phyloP scores from a whole-genome alignment of 1,284 basidiomycete species.

The Anthracocystis panici-leucophaei region DNA sequence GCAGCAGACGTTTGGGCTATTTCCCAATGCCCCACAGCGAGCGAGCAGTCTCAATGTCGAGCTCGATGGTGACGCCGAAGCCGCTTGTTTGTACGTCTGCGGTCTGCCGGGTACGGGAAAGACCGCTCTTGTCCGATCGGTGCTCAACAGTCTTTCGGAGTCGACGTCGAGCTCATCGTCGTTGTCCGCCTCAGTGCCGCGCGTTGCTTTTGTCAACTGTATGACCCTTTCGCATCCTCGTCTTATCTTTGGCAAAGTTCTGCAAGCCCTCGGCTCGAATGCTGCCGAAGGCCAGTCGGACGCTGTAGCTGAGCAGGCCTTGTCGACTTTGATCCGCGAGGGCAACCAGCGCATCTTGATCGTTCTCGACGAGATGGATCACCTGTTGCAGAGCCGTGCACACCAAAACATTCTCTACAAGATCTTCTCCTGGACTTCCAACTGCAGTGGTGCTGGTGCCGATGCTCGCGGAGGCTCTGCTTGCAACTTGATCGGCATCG shows the following conservation, averaged over 20 bases:
- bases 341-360: constrained; percentile 61
- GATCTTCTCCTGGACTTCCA: constrained; percentile 65
- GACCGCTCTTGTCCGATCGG: constrained; percentile 70
- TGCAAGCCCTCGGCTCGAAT: constrained; percentile 54
- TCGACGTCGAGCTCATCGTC: constrained; percentile 3
- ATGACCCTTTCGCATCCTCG: constrained; percentile 68
- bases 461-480: constrained; percentile 13
- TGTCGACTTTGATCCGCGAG: constrained; percentile 36
- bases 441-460: constrained; percentile 12
- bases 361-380: constrained; percentile 72
- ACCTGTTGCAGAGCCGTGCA: constrained; percentile 64
- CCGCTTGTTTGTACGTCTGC: constrained; percentile 70
- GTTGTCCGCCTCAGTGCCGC: constrained; percentile 14
- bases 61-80: constrained; percentile 54
- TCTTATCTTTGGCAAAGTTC: constrained; percentile 57
- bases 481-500: constrained; percentile 55
- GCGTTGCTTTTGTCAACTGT: constrained; percentile 70
- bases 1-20: constrained; percentile 52
- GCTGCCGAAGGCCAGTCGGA: constrained; percentile 47
- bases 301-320: constrained; percentile 37
- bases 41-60: constrained; percentile 34
- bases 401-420: constrained; percentile 69
- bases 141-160: constrained; percentile 62
- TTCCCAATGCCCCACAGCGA: constrained; percentile 26
- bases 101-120: constrained; percentile 72